These are phyloP conservation scores for Cyclotella choctawhatcheeana DNA, from an alignment of 108 stramenopile genomes.

Conservation along the genomic window DNA sequence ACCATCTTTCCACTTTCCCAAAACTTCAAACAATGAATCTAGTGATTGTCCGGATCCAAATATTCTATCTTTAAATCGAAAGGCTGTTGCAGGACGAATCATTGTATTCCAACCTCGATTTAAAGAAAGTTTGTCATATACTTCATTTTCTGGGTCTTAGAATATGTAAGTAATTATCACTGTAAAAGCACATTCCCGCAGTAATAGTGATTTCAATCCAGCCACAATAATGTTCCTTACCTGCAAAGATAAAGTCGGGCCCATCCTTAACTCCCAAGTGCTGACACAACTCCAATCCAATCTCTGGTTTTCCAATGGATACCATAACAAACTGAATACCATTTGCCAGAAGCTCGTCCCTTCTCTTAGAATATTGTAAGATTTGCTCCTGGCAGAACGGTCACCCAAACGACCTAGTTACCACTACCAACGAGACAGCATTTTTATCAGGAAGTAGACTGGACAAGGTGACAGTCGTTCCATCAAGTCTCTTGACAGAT, in stretches of 20 bases:
- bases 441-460: slow-evolving; percentile 11
- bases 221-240: slow-evolving; percentile 16
- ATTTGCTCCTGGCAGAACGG: slow-evolving; percentile 88
- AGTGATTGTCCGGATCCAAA: slow-evolving; percentile 24
- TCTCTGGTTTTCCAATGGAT: slow-evolving; percentile 75
- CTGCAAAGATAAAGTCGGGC: slow-evolving; percentile 62
- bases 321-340: slow-evolving; percentile 58
- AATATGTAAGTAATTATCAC: too few relatives aligned
- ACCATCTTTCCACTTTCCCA: slow-evolving; percentile 77
- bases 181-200: too few relatives aligned
- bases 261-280: slow-evolving; percentile 61
- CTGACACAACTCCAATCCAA: slow-evolving; percentile 54
- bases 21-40: slow-evolving; percentile 58
- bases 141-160: slow-evolving; percentile 68
- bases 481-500: slow-evolving; percentile 47
- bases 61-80: slow-evolving; percentile 66
- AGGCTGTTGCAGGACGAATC: slow-evolving; percentile 63
- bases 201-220: too few relatives aligned
- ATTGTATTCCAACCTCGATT: slow-evolving; percentile 74
- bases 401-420: slow-evolving; percentile 78
- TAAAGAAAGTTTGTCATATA: slow-evolving; percentile 59
- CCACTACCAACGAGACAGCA: slow-evolving; percentile 59
- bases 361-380: slow-evolving; percentile 63
- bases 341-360: slow-evolving; percentile 59
- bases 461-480: slow-evolving; percentile 42